Evolutionary conservation across 441 rosid species (phyloP).

Genomic region (Pelargonium exstipulatum): DNA sequence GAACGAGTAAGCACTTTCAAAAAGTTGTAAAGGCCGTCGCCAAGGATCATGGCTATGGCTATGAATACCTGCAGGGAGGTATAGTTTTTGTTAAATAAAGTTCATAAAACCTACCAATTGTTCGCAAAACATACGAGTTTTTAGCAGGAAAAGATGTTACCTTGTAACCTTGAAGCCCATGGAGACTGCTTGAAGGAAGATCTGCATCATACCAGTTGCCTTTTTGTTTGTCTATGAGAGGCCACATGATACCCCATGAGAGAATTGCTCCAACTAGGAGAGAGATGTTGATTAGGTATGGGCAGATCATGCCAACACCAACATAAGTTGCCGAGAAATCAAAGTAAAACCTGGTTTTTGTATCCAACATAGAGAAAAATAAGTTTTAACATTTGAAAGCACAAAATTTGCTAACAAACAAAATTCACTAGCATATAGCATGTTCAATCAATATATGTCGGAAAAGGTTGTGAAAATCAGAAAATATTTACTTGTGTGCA

Average conservation of each 20-base stretch:
- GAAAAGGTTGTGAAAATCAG: background rate
- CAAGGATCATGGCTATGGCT: constrained; percentile 21
- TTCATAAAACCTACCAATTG: no score
- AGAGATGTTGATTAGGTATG: constrained; percentile 19
- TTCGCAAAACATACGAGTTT: no score
- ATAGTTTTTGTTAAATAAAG: no score
- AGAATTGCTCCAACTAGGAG: constrained; percentile 20
- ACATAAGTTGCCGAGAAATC: constrained; percentile 23
- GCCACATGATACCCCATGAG: constrained; percentile 29
- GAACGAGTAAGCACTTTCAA: constrained; percentile 16
- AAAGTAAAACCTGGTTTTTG: constrained; percentile 22
- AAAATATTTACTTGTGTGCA: background rate
- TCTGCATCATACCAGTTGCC: constrained; percentile 19
- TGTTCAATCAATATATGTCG: no score
- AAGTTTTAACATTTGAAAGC: background rate
- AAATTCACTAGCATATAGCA: no score
- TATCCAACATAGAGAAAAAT: background rate
- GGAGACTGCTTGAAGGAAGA: background rate
- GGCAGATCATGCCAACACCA: constrained; percentile 27
- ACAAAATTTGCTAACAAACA: background rate
- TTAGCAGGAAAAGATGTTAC: background rate
- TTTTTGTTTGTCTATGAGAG: constrained; percentile 16
- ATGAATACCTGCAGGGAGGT: constrained; percentile 18
- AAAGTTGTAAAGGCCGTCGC: constrained; percentile 28
- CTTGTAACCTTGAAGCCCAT: constrained; percentile 22